phyloP scores from a whole-genome alignment of 148 eudicot species.

The Fagopyrum tataricum region DNA sequence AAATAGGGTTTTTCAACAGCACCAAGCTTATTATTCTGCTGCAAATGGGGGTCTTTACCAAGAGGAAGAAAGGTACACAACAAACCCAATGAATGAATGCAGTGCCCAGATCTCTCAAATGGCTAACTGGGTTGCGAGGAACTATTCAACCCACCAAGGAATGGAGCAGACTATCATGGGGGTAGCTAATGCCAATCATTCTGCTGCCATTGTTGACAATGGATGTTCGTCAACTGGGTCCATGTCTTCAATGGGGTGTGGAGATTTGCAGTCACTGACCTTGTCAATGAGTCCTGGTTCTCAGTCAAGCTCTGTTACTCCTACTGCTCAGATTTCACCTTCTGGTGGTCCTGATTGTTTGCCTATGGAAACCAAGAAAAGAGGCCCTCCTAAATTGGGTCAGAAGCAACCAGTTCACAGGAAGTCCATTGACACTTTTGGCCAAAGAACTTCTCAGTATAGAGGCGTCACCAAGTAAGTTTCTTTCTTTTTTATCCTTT shows the following conservation, averaged over 20 bases:
- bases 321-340: conserved; percentile 51
- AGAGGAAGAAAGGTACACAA: conserved; percentile 2
- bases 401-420: conserved; percentile 81
- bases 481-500: background rate
- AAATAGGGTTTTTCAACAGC: conserved; percentile 3
- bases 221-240: conserved; percentile 20
- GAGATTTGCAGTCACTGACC: conserved; percentile 64
- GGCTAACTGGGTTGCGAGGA: conserved; percentile 10
- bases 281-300: conserved; percentile 94
- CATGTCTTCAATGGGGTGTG: conserved; percentile 37
- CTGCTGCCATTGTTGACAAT: conserved; percentile 6
- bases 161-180: conserved; percentile 18
- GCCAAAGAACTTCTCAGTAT: conserved; percentile 94
- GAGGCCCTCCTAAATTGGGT: conserved; percentile 43
- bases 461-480: conserved; percentile 90
- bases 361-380: conserved; percentile 52
- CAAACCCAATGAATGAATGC: conserved; percentile 9
- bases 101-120: conserved; percentile 10
- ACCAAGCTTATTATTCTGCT: conserved; percentile 7
- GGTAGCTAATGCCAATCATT: conserved; percentile 6
- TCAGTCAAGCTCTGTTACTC: conserved; percentile 80
- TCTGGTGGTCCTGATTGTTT: conserved; percentile 26
- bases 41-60: background rate
- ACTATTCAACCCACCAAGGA: conserved; percentile 5
- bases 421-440: conserved; percentile 91